A percentile compares a stretch with the other conserved stretches of the same genome.
Conservation (phyloP, 192 early-diverging fungal species). For the Thamnidium elegans region DNA sequence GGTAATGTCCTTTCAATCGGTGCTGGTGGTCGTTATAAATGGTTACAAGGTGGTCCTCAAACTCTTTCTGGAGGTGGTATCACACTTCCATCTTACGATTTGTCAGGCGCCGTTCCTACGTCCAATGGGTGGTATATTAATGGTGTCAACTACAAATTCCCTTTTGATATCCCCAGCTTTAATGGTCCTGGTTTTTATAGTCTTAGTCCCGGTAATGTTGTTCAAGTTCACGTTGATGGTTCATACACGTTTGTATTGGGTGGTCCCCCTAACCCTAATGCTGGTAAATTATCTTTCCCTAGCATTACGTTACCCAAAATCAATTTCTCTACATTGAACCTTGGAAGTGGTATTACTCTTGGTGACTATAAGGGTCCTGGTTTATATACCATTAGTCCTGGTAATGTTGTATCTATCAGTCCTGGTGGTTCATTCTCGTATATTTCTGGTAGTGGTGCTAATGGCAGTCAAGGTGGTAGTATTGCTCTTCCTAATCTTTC, state of each 20-base stretch:
- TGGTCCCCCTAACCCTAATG: too few species aligned
- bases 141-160: not conserved
- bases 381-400: not conserved
- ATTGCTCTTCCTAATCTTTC: not conserved
- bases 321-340: not conserved
- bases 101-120: not conserved
- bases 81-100: not conserved
- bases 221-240: not conserved
- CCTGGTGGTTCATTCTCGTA: not conserved
- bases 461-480: not conserved
- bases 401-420: not conserved
- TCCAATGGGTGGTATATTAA: not conserved
- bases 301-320: not conserved
- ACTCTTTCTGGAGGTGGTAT: not conserved
- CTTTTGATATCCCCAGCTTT: not conserved
- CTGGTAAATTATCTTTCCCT: not conserved
- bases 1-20: not conserved
- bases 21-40: not conserved
- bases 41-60: not conserved
- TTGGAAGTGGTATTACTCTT: not conserved
- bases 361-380: not conserved
- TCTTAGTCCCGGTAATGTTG: not conserved
- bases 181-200: not conserved
- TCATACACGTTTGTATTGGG: not conserved
- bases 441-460: not conserved